Percentiles rank a stretch among this genome's conserved stretches.
Evolutionary conservation across 2,329 filamentous ascomycete species (phyloP).

Genomic region (Colletotrichum zoysiae): DNA sequence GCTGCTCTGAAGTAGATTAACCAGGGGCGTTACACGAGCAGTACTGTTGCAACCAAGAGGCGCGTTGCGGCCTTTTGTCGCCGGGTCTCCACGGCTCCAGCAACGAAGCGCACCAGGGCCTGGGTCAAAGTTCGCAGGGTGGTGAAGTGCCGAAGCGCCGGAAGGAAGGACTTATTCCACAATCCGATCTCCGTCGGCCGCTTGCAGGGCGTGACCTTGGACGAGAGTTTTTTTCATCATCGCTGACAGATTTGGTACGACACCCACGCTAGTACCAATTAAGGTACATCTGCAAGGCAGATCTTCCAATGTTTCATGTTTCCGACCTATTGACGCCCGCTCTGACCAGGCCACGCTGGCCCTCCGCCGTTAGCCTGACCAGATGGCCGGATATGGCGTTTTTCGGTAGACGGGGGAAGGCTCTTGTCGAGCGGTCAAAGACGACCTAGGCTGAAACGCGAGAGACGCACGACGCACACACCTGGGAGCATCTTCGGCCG

Average conservation of each 20-base stretch:
- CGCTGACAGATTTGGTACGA: neutral
- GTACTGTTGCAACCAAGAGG: constrained; percentile 4
- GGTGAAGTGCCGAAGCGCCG: constrained; percentile 28
- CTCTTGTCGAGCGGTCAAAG: constrained; percentile 17
- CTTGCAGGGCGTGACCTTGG: constrained; percentile 33
- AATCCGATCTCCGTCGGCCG: constrained; percentile 33
- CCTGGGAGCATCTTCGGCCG: constrained; percentile 23
- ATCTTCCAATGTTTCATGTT: constrained; percentile 40
- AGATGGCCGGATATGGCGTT: constrained; percentile 35
- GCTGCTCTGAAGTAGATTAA: neutral
- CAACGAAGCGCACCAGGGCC: neutral
- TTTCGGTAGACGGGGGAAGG: constrained; percentile 4
- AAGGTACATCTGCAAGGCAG: constrained; percentile 31
- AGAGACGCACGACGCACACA: constrained; percentile 13
- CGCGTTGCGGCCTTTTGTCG: constrained; percentile 15
- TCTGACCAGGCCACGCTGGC: constrained; percentile 38
- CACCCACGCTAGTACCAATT: constrained; percentile 9
- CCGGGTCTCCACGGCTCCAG: neutral
- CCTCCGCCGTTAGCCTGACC: constrained; percentile 30
- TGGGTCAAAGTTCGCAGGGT: constrained; percentile 1
- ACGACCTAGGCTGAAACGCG: constrained; percentile 32
- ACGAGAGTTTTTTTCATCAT: constrained; percentile 8
- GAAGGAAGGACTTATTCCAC: constrained; percentile 23
- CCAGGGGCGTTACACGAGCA: neutral
- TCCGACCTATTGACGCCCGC: constrained; percentile 37